Conservation (phyloP, 306 rosid species). For the Corylus americana region DNA sequence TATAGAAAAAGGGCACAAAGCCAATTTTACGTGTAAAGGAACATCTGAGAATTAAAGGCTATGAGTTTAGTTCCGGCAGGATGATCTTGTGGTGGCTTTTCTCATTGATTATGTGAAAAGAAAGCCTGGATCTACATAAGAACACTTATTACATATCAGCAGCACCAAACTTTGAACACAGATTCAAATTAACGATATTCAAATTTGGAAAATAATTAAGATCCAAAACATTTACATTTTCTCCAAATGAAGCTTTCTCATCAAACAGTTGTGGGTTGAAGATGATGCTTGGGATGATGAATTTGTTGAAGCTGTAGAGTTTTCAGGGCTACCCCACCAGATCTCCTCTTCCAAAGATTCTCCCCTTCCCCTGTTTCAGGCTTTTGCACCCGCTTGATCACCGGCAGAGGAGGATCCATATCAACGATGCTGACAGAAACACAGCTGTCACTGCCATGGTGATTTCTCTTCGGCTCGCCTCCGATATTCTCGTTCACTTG, state of each 20-base stretch:
- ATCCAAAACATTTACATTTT: conserved; percentile 4
- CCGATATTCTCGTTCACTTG: conserved; percentile 7
- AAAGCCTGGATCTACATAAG: conserved; percentile 1
- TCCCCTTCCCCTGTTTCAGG: conserved; percentile 32
- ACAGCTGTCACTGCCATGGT: conserved; percentile 26
- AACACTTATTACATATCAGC: neutral
- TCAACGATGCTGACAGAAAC: conserved; percentile 38
- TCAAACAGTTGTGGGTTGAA: conserved; percentile 65
- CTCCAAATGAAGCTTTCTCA: conserved; percentile 6
- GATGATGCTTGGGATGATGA: conserved; percentile 46
- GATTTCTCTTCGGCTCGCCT: conserved; percentile 4
- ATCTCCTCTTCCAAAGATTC: conserved; percentile 80
- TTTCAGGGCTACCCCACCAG: conserved; percentile 48
- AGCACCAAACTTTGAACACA: conserved; percentile 1
- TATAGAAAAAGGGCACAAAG: neutral
- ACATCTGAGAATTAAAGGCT: neutral
- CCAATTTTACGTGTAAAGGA: neutral
- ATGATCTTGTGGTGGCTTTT: neutral
- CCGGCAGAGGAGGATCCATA: conserved; percentile 82
- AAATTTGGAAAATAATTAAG: conserved; percentile 7
- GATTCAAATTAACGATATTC: conserved; percentile 17
- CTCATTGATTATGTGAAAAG: neutral
- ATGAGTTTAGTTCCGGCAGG: neutral
- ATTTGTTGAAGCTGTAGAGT: conserved; percentile 62
- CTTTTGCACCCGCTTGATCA: conserved; percentile 38